Evolutionary conservation across 352 stramenopile genomes (phyloP).

Genomic region (Pythium utonaiense): DNA sequence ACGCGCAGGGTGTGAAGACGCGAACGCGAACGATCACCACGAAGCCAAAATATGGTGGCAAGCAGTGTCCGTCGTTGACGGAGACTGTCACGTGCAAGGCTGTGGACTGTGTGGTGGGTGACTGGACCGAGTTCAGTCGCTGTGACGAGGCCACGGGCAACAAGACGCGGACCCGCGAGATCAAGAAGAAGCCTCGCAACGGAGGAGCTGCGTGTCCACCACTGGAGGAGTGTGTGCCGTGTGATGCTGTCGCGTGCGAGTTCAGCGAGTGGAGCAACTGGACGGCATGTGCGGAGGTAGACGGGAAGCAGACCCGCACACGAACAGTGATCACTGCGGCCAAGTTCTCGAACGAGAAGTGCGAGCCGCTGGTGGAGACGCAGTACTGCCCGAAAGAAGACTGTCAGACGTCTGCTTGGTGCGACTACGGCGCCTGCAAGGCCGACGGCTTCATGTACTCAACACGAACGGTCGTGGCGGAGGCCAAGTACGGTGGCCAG

Average conservation of each 20-base stretch:
- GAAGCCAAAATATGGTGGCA: slow-evolving; percentile 30
- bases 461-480: background rate
- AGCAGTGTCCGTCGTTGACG: slow-evolving; percentile 7
- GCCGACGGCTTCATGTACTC: slow-evolving; percentile 3
- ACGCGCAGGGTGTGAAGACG: slow-evolving; percentile 25
- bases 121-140: slow-evolving; percentile 35
- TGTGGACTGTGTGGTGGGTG: slow-evolving; percentile 40
- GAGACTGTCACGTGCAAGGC: slow-evolving; percentile 12
- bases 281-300: slow-evolving; percentile 35
- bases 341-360: slow-evolving; percentile 6
- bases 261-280: slow-evolving; percentile 40
- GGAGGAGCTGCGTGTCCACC: slow-evolving; percentile 29
- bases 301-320: slow-evolving; percentile 31
- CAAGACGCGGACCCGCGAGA: slow-evolving; percentile 30
- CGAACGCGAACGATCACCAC: slow-evolving; percentile 35
- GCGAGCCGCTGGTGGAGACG: slow-evolving; percentile 4
- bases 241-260: slow-evolving; percentile 41
- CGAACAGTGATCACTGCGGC: slow-evolving; percentile 2
- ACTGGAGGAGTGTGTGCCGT: slow-evolving; percentile 31
- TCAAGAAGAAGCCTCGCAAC: slow-evolving; percentile 29
- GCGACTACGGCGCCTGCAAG: background rate
- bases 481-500: background rate
- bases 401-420: background rate
- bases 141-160: slow-evolving; percentile 32
- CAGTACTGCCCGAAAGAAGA: slow-evolving; percentile 4